Base-by-base conservation (phyloP, 2,329 filamentous ascomycete genomes). In the Cryphonectria nitschkei region DNA sequence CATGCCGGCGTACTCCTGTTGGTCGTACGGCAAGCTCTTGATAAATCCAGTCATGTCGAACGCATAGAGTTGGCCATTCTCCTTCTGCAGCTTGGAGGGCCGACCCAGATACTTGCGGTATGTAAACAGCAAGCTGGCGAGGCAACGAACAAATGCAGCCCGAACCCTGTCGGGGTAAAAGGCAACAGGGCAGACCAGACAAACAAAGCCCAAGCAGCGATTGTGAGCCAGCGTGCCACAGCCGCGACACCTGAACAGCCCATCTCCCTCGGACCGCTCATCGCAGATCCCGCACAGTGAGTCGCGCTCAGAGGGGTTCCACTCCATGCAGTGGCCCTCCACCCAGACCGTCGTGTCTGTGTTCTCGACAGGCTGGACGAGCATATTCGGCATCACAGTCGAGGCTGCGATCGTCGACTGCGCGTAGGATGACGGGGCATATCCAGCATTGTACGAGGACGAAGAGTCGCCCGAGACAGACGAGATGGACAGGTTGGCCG, bases 351-450 rank as follows among this genome's bases (percentile, higher is more conserved):
- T 93, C 1, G 90, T 93, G 64, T 94, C 92, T 0, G 92, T 94
- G 77, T 95, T 93, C 63, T 85, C 85, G 9, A 95, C 93, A 0
- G 92, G 92, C 76, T 95, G 92, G 73, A 94, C 87, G 72, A 93
- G 87, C 87, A 94, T 92, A 76, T 90, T 92, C 50, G 93, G 93
- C 93, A 96, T 95, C 75, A 96, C 90, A 1, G 93, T 96, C 8
- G 92, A 95, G 9, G 93, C 93, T 1, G 93, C 93, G 62, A 96
- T 82, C 0, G 93, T 96, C n/a, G 93, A 95, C 76, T 93, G 92
- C 0, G 93, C 93, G 77, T 96, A 96, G 2, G 93, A 90, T 2
- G 93, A 95, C 3, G 93, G 93, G 6, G 93, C 92, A 79, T 96
- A 96, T 11, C 90, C 89, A 32, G 68, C 69, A 63, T 82, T 83